Base-by-base conservation (phyloP, 2,329 filamentous ascomycete genomes). In the Sphaceloma murrayae region DNA sequence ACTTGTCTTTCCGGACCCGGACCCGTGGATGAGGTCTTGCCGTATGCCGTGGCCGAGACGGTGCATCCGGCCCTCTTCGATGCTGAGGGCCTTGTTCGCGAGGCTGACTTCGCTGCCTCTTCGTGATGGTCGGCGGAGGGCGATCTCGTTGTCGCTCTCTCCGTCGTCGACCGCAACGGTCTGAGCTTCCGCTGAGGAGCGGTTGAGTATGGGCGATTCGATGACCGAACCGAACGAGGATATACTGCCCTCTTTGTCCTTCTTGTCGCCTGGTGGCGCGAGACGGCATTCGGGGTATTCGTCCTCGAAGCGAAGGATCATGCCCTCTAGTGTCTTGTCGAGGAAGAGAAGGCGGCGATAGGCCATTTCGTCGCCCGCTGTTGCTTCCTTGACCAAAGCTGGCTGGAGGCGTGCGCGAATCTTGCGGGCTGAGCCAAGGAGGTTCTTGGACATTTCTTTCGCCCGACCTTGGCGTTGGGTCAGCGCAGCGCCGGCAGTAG, bases 241-340 rank as follows among this genome's bases (percentile, higher is more conserved):
- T 5, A 40, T 40, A 26, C 36, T 40, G 36, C 36, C 36, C 30
- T 40, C 36, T 30, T 40, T 40, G 22, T 26, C 24, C 19, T 27
- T 26, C n/a, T 30, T 40, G 36, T 16, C 24, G 11, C 26, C 53
- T 52, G 48, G 48, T 5, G 50, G 49, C 11, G 58, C 53, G 31
- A 77, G 68, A 26, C 85, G 78, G 1, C 85, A 93, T 58, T 96
- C 89, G 0, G 91, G 91, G 56, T 87, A 96, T 62, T 96, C 89
- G 59, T 94, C 84, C 61, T 96, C 91, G 59, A 96, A 98, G 19
- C 91, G 82, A 59, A 85, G 80, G 57, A 96, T 96, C 66, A 96
- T 95, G 52, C 82, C 81, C 56, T 87, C 75, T 7, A 98, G 72
- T 0, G 91, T 96, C 49, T 82, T 72, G 56, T 95, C 87, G 21